Conservation (phyloP, 768 basidiomycete species). For the Erythrobasidium yunnanense region DNA sequence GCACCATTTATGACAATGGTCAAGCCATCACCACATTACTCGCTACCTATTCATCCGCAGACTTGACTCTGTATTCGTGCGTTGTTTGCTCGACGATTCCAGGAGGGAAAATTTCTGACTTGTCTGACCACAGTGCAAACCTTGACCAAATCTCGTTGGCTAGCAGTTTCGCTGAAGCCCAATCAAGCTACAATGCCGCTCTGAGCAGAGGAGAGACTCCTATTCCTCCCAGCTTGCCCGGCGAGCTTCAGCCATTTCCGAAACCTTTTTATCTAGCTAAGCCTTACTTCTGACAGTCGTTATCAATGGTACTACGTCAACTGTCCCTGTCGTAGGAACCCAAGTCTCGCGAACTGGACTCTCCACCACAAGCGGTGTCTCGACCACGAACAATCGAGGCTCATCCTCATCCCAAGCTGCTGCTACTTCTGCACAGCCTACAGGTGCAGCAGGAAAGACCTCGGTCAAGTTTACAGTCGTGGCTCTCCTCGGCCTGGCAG, state of each 20-base stretch:
- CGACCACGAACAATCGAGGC: neutral
- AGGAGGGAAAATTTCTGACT: neutral
- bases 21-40: constrained; percentile 10
- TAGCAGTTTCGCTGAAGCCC: neutral
- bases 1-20: neutral
- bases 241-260: neutral
- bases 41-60: neutral
- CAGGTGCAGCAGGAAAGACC: neutral
- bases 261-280: too few relatives aligned
- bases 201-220: neutral
- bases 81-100: neutral
- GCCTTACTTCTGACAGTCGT: too few relatives aligned
- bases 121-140: neutral
- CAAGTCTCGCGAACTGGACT: neutral
- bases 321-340: neutral
- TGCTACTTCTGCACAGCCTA: neutral
- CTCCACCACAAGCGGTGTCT: neutral
- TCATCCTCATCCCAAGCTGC: neutral
- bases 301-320: neutral
- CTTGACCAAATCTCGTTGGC: neutral
- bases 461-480: neutral
- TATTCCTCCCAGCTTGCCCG: neutral
- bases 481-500: neutral
- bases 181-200: neutral
- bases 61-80: neutral